Base-by-base conservation (phyloP, 805 yeast genomes). In the Lachancea kluyveri region DNA sequence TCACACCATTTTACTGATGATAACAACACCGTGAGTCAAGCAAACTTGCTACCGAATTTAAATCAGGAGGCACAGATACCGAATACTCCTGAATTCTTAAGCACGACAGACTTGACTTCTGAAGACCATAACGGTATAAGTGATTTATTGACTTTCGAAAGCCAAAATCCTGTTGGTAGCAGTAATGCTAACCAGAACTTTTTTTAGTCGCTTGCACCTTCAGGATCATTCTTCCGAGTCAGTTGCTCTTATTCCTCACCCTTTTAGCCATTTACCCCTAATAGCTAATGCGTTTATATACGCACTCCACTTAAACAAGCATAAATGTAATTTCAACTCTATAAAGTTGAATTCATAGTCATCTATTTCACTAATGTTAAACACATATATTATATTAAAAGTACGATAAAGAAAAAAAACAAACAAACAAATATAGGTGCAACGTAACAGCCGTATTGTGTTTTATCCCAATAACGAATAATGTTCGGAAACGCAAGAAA, bases 1-100 rank as follows among this genome's bases (percentile, higher is more conserved):
- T n/a, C 32, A 6, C 28, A 33, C 16, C 18, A 32, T 12, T 33
- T 22, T 18, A 15, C 37, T 10, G 11, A 24, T 6, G 32, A 24
- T 18, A 33, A 24, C 19, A 32, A 33, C 5, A n/a, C n/a, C n/a
- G n/a, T n/a, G n/a, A n/a, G n/a, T n/a, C n/a, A n/a, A n/a, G n/a
- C n/a, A n/a, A 25, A 31, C 23, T 17, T 24, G 8, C 29, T 24
- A 28, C 31, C 37, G 32, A 20, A 32, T 11, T 18, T 24, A 5
- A 28, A 12, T 18, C 18, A 29, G 5, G 37, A 33, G 20, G 19
- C 41, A 8, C 39, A 40, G 8, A 31, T 43, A 21, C 46, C 45
- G 26, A 39, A 39, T 19, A 48, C 44, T n/a, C 51, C 50, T 7
- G 54, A 49, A 29, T 49, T 49, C 35, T 40, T 46, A 25, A 42